phyloP scores from a whole-genome alignment of 116 monocot genomes.

The Zostera marina region DNA sequence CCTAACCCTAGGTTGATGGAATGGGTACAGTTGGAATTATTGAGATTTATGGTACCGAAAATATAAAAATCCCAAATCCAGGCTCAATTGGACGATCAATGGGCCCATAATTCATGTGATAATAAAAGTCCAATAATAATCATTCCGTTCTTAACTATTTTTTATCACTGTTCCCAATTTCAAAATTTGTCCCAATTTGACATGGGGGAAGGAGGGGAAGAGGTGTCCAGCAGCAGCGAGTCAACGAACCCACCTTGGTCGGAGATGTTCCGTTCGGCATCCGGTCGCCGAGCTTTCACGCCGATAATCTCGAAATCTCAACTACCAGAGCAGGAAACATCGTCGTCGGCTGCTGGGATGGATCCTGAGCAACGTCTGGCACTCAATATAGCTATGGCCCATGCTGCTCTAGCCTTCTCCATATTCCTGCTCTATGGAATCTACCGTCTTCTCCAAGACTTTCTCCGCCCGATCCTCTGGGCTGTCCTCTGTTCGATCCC shows the following conservation, averaged over 20 bases:
- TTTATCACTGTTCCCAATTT: too few relatives aligned
- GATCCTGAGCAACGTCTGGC: constrained; percentile 28
- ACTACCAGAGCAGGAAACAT: not conserved
- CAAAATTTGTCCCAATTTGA: too few relatives aligned
- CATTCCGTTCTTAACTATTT: too few relatives aligned
- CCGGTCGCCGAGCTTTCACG: constrained; percentile 14
- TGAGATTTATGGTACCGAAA: too few relatives aligned
- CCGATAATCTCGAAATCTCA: not conserved
- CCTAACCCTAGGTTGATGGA: too few relatives aligned
- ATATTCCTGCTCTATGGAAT: constrained; percentile 46
- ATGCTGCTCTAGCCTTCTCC: constrained; percentile 38
- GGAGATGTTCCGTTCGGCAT: constrained; percentile 73
- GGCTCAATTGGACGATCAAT: too few relatives aligned
- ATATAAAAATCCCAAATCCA: too few relatives aligned
- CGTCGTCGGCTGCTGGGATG: not conserved
- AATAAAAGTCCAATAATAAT: too few relatives aligned
- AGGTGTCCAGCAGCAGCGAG: not conserved
- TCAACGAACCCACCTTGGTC: constrained; percentile 25
- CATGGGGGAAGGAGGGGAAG: too few relatives aligned
- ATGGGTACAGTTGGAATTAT: too few relatives aligned
- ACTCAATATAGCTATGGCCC: constrained; percentile 62
- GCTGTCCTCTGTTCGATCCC: constrained; percentile 67
- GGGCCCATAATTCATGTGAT: too few relatives aligned
- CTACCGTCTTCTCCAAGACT: constrained; percentile 37
- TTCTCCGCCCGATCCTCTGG: constrained; percentile 61